Percentiles rank a stretch among this genome's conserved stretches.
These are phyloP conservation scores for Rhynchospora pubera DNA, from an alignment of 176 grass and related monocot genomes.

Conservation along the genomic window DNA sequence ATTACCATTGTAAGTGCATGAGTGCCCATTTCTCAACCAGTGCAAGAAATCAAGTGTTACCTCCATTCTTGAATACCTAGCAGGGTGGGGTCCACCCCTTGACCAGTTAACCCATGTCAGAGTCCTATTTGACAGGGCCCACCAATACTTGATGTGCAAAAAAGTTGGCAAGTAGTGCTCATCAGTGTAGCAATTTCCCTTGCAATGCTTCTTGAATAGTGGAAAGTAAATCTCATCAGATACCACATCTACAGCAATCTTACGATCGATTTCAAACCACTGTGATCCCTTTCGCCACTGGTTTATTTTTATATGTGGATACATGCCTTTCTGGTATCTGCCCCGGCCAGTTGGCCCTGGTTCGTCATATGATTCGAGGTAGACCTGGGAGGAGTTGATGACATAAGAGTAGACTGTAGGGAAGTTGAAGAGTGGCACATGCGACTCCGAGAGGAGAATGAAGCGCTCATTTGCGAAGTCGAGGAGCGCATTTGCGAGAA, in stretches of 20 bases:
- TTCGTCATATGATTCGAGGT: conserved; percentile 48
- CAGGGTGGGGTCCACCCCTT: conserved; percentile 45
- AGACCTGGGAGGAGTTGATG: conserved; percentile 41
- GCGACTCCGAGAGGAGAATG: conserved; percentile 51
- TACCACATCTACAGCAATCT: conserved; percentile 29
- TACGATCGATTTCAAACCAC: conserved; percentile 64
- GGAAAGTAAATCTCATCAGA: conserved; percentile 39
- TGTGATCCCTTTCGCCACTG: conserved; percentile 79
- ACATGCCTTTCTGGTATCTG: conserved; percentile 42
- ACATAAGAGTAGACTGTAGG: conserved; percentile 45
- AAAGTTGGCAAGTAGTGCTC: conserved; percentile 68
- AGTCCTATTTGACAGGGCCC: conserved; percentile 4
- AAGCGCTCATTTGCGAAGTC: conserved; percentile 54
- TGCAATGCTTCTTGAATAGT: conserved; percentile 37
- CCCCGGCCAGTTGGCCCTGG: conserved; percentile 27
- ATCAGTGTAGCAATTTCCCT: conserved; percentile 50
- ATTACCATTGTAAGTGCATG: conserved; percentile 46
- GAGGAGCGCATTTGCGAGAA: conserved; percentile 48
- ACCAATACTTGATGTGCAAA: conserved; percentile 13
- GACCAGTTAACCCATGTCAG: conserved; percentile 82
- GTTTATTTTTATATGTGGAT: not conserved
- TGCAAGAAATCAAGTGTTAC: conserved; percentile 49
- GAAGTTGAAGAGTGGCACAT: conserved; percentile 53
- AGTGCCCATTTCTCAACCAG: conserved; percentile 32
- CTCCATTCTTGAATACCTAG: conserved; percentile 38